Evolutionary conservation across 1,139 yeast species (phyloP), one percentile per base, ranked within the genome.

Genomic region (Pichia sp.): DNA sequence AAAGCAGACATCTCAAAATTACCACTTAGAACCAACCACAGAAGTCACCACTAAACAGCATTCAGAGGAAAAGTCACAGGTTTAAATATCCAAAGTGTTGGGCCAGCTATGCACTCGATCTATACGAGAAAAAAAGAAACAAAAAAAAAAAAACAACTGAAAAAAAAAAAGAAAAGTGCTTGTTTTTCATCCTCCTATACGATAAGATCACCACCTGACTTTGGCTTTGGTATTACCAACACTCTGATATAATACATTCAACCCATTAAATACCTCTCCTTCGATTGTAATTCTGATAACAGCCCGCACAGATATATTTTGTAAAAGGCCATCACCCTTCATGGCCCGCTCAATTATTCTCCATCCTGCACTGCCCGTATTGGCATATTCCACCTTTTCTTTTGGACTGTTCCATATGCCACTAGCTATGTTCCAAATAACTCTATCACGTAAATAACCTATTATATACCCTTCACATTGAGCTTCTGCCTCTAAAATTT

Each of bases 351-450:
- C 64, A 32, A 79, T 56, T 5, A 77, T 61, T 40, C 73, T 77
- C 51, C 69, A 67, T 0, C 81, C 81, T 3, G 74, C 56, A 0
- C 76, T 74, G 5, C 49, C 48, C 23, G 45, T 34, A 29, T 62
- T 64, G 7, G 69, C 65, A 43, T 72, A 65, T 34, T 65, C 65
- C 28, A 79, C 65, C 1, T 82, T 79, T 4, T 76, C 64, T 41
- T 71, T 60, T 3, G 73, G 75, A 4, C 80, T 69, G 10, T 62
- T 68, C 55, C 67, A 69, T 5, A 71, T 46, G 0, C 84, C 84
- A 0, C 81, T 78, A 0, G 75, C 69, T 1, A 77, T 57, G 10
- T 60, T 51, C 33, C 77, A 48, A 16, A 53, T 42, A 48, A 71
- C 71, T 26, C 64, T 64, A 3, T 61, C 60, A 16, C 62, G 61